Percentiles rank a stretch among this genome's conserved stretches.
Conservation (phyloP, 2,329 filamentous ascomycete genomes). For the Xylaria sp. region DNA sequence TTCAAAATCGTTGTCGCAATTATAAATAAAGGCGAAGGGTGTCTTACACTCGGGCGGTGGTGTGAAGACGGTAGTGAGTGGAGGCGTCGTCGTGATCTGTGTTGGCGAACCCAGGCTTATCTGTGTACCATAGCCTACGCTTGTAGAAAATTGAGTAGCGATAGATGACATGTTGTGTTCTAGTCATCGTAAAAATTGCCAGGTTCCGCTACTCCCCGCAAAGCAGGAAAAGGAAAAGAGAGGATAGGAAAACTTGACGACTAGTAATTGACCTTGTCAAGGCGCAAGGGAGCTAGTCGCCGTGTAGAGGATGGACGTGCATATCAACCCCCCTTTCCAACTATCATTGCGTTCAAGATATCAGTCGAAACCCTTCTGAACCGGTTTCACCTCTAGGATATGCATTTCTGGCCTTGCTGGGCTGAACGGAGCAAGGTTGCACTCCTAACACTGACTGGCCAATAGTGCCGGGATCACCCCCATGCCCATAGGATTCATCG, state of each 20-base stretch:
- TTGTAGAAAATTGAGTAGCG: neutral
- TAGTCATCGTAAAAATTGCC: neutral
- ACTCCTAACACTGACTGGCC: slow-evolving; percentile 2
- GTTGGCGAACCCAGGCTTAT: neutral
- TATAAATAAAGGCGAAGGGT: neutral
- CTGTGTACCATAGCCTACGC: neutral
- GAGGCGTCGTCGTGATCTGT: neutral
- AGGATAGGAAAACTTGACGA: neutral
- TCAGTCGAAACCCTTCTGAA: slow-evolving; percentile 29
- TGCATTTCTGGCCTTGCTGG: slow-evolving; percentile 7
- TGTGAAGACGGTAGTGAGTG: slow-evolving; percentile 32
- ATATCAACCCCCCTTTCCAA: slow-evolving; percentile 16
- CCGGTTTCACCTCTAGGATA: slow-evolving; percentile 18
- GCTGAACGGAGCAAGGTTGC: slow-evolving; percentile 5
- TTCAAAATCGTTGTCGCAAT: neutral
- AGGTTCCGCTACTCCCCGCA: neutral
- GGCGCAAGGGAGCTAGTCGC: neutral
- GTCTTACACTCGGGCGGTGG: slow-evolving; percentile 20
- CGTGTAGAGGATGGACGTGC: neutral
- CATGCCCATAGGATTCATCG: slow-evolving; percentile 23
- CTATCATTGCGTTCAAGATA: neutral
- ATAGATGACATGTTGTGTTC: slow-evolving; percentile 10
- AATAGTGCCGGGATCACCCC: slow-evolving; percentile 8
- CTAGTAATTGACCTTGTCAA: neutral
- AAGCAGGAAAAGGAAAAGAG: slow-evolving; percentile 1